Evolutionary conservation across 306 rosid species (phyloP).

Genomic region (Prunus mongolica): DNA sequence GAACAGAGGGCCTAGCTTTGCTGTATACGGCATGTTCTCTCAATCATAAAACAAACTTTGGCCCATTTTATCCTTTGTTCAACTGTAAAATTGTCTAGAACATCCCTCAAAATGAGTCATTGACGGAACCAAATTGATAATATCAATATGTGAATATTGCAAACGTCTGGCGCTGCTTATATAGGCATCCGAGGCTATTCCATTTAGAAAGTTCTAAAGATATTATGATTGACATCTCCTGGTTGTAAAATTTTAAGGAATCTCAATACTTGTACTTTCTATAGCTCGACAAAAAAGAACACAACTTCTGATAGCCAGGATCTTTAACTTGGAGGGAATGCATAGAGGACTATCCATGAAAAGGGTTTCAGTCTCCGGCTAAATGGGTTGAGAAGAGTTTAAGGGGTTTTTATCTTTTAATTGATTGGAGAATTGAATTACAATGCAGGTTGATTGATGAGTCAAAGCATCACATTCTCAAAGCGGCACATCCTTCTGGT

Average conservation of each 20-base stretch:
- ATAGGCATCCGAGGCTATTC: background rate
- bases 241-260: background rate
- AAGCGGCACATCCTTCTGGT: constrained; percentile 97
- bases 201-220: background rate
- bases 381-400: background rate
- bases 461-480: constrained; percentile 79
- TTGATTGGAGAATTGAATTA: background rate
- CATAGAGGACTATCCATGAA: background rate
- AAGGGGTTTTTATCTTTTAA: background rate
- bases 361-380: background rate
- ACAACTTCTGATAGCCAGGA: background rate
- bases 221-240: background rate
- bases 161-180: background rate
- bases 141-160: background rate
- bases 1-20: background rate
- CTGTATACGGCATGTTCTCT: background rate
- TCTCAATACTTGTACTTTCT: background rate
- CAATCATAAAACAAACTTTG: background rate
- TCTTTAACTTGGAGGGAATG: background rate
- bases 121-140: background rate
- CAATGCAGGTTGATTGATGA: constrained; percentile 66
- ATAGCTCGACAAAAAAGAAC: background rate
- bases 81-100: background rate
- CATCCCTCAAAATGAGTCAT: background rate
- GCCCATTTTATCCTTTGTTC: background rate